Base-by-base conservation (phyloP, 192 early-diverging fungal genomes). In the Chytriomyces confervae region DNA sequence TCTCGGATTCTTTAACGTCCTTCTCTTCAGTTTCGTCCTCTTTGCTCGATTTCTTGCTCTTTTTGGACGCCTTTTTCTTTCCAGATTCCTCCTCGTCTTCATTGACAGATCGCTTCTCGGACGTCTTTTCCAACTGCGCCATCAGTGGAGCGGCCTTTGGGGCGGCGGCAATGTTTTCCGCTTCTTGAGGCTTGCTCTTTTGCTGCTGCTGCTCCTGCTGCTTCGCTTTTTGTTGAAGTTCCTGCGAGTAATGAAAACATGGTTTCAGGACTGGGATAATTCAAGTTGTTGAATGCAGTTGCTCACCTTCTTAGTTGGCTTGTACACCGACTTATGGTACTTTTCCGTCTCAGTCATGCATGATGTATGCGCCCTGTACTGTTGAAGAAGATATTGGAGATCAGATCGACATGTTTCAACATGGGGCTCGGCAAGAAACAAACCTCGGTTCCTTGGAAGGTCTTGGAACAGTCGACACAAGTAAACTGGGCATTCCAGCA, bases 341-440 rank as follows among this genome's bases (percentile, higher is more conserved):
- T 99, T 99, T 86, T 99, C 93, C 0, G 91, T 93, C 77, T 99
- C 97, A 11, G 90, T 90, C 20, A 99, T 96, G 81, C 97, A 99
- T 5, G 88, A 89, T 1, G 92, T 96, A 82, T 99, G 97, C 27
- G 86, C 78, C 48, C 91, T 85, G 84, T 95, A 97, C 79, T 85
- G 46, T 65, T 18, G 63, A 27, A 65, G 63, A 27, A 49, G 23
- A 70, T 27, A 70, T 70, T 20, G 23, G 3, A 65, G 23, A 74
- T 61, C 11, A 13, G 18, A 13, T 74, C 10, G 10, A 53, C 46
- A 20, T 11, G 69, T 44, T 16, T 13, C 10, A 24, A 43, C 16
- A n/a, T 13, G 9, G 9, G 13, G 7, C 27, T 18, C 18, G 8
- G 13, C 24, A 57, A 18, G 29, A 81, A 45, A 66, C 79, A 47